phyloP scores from a whole-genome alignment of 192 early-diverging fungal genomes.

The Podila minutissima region DNA sequence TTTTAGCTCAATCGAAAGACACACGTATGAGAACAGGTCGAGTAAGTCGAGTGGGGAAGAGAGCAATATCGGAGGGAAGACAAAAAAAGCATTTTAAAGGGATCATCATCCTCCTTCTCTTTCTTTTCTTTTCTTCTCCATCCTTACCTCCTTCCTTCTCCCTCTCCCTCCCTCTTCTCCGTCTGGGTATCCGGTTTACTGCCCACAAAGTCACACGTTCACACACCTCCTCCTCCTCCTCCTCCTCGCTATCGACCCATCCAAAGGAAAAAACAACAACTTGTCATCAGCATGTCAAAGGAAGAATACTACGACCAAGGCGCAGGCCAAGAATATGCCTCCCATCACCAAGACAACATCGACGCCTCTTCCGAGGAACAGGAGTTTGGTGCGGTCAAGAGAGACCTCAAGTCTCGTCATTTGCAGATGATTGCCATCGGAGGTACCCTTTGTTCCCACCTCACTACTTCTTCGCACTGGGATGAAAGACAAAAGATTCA shows the following conservation, averaged over 20 bases:
- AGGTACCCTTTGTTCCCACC: constrained; percentile 47
- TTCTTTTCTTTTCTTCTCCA: background rate
- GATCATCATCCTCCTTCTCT: background rate
- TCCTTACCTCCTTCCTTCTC: background rate
- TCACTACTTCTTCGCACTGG: background rate
- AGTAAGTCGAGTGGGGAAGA: too few species aligned
- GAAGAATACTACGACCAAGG: constrained; percentile 10
- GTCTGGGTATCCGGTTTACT: constrained; percentile 8
- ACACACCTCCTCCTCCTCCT: background rate
- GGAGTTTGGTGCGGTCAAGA: constrained; percentile 58
- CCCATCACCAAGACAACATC: background rate
- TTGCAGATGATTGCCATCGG: constrained; percentile 82
- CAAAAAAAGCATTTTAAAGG: background rate
- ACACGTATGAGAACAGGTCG: too few species aligned
- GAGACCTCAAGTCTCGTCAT: constrained; percentile 75
- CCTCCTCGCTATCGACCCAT: background rate
- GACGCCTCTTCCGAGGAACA: constrained; percentile 2
- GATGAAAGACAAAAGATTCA: background rate
- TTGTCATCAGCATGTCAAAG: constrained; percentile 8
- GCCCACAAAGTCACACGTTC: background rate
- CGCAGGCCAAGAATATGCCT: background rate
- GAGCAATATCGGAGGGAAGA: background rate
- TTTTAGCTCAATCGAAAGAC: too few species aligned
- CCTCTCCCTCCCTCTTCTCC: background rate
- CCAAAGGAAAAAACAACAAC: background rate